These are phyloP conservation scores for Neospermospora avenae DNA, from an alignment of 2,329 filamentous ascomycete genomes.

Conservation along the genomic window DNA sequence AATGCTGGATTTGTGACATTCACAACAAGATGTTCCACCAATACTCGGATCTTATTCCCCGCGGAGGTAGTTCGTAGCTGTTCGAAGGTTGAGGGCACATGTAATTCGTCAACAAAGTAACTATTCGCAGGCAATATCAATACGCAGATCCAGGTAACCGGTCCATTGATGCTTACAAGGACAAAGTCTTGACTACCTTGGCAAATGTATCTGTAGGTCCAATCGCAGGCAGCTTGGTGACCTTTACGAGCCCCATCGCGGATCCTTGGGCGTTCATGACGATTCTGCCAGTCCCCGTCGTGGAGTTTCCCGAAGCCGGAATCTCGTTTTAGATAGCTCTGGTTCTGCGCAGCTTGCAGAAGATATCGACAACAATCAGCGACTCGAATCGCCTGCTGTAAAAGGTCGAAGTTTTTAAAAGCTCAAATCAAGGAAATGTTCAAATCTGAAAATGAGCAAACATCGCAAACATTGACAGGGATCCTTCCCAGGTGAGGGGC, in stretches of 20 bases:
- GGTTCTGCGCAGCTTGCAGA: background rate
- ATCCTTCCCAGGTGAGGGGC: background rate
- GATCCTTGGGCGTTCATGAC: slow-evolving; percentile 12
- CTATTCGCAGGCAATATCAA: slow-evolving; percentile 38
- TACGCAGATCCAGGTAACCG: background rate
- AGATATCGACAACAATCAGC: background rate
- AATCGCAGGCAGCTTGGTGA: slow-evolving; percentile 47
- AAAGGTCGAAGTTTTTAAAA: background rate
- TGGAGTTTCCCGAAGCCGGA: background rate
- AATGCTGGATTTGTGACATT: slow-evolving; percentile 66
- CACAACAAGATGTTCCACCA: slow-evolving; percentile 62
- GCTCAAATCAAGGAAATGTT: background rate
- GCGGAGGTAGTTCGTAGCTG: slow-evolving; percentile 66
- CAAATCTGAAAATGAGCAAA: slow-evolving; percentile 1
- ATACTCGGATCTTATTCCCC: slow-evolving; percentile 51
- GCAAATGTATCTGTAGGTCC: slow-evolving; percentile 57
- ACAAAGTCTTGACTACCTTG: slow-evolving; percentile 64
- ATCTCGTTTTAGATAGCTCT: background rate
- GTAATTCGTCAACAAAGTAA: slow-evolving; percentile 60
- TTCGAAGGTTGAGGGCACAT: slow-evolving; percentile 67
- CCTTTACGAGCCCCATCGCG: slow-evolving; percentile 2
- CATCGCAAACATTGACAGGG: slow-evolving; percentile 1
- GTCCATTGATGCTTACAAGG: slow-evolving; percentile 44
- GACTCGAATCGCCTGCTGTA: background rate
- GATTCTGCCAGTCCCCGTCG: background rate